Percentiles rank a stretch among this genome's conserved stretches.
These are phyloP conservation scores for Populus hybrid DNA, from an alignment of 441 rosid species.

Conservation along the genomic window DNA sequence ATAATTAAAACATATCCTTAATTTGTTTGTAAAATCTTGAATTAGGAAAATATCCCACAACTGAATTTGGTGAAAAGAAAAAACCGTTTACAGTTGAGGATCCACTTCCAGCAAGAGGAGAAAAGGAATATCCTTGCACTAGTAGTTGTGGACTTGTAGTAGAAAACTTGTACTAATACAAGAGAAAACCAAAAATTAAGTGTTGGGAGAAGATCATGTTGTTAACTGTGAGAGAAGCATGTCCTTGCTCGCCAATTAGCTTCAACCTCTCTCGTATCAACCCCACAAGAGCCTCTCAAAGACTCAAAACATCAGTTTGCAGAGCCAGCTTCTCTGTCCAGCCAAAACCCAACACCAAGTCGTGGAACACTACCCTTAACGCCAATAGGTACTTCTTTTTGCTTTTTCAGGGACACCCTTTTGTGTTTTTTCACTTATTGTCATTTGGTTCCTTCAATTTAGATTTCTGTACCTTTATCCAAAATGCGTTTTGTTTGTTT, in stretches of 20 bases:
- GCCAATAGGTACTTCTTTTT: slow-evolving; percentile 37
- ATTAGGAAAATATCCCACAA: no score
- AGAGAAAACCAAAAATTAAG: no score
- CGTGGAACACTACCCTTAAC: slow-evolving; percentile 42
- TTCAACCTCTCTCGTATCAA: slow-evolving; percentile 28
- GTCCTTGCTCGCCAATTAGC: slow-evolving; percentile 35
- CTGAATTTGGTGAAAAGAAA: no score
- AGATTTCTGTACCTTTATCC: background rate
- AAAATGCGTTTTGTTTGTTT: background rate
- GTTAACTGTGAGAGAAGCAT: slow-evolving; percentile 60
- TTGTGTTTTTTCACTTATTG: slow-evolving; percentile 11
- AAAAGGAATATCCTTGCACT: no score
- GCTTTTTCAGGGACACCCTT: slow-evolving; percentile 16
- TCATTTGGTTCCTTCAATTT: background rate
- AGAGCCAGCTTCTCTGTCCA: slow-evolving; percentile 43
- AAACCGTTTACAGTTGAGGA: no score
- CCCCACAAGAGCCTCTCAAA: slow-evolving; percentile 22
- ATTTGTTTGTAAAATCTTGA: no score
- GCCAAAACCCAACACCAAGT: slow-evolving; percentile 36
- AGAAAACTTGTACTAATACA: no score
- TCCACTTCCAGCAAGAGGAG: no score
- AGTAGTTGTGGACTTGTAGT: no score
- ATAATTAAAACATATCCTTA: no score
- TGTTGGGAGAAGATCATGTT: slow-evolving; percentile 40
- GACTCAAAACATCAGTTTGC: slow-evolving; percentile 33